Evolutionary conservation across 352 stramenopile genomes (phyloP).

Genomic region (Phytophthora macrochlamydospora): DNA sequence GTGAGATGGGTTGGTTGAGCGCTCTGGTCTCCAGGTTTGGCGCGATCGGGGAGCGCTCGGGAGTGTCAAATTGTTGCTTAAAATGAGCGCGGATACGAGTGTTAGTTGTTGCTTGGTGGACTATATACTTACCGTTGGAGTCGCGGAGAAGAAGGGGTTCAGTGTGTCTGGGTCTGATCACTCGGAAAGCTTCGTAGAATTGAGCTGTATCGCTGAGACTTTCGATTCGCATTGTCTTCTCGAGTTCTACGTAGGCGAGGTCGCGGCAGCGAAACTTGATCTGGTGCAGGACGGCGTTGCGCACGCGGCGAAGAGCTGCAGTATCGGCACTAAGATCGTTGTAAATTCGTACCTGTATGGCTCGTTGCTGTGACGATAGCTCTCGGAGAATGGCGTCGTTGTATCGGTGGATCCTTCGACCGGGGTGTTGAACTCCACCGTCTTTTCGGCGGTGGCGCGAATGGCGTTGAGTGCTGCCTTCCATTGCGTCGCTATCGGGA

Average conservation of each 20-base stretch:
- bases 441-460: neutral
- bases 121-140: neutral
- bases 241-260: neutral
- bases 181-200: neutral
- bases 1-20: neutral
- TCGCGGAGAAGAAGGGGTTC: neutral
- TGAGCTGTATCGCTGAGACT: neutral
- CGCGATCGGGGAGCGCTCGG: neutral
- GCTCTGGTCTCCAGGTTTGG: neutral
- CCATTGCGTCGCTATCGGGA: neutral
- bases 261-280: neutral
- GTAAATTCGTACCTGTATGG: neutral
- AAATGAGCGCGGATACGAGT: neutral
- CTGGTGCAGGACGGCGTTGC: neutral
- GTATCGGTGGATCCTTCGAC: neutral
- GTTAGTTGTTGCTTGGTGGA: neutral
- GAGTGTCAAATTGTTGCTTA: neutral
- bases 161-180: neutral
- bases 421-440: neutral
- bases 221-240: neutral
- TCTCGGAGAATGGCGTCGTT: neutral
- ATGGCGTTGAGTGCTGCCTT: neutral
- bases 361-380: neutral
- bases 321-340: neutral
- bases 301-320: neutral